These are phyloP conservation scores for Glaciozyma martinii DNA, from an alignment of 768 basidiomycete species.

Conservation along the genomic window DNA sequence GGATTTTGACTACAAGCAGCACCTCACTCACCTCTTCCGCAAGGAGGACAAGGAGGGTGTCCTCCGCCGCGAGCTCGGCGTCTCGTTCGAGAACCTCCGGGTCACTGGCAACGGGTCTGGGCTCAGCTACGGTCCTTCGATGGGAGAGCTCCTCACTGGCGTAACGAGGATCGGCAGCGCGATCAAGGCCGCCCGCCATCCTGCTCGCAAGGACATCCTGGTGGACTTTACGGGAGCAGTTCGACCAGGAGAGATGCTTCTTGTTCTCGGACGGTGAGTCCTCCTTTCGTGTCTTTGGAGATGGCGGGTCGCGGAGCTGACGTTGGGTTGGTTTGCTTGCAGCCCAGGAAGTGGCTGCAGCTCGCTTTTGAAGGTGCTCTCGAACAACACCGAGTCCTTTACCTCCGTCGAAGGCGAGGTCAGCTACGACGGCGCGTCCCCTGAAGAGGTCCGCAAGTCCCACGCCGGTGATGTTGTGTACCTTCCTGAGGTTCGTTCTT, in stretches of 20 bases:
- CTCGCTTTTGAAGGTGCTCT: slow-evolving; percentile 49
- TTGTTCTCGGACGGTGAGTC: slow-evolving; percentile 43
- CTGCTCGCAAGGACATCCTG: slow-evolving; percentile 42
- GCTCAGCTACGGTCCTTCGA: slow-evolving; percentile 5
- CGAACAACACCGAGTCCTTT: slow-evolving; percentile 41
- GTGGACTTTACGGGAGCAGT: slow-evolving; percentile 57
- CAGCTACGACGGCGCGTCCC: slow-evolving; percentile 45
- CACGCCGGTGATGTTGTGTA: slow-evolving; percentile 74
- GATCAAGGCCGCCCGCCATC: slow-evolving; percentile 16
- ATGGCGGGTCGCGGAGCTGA: slow-evolving; percentile 42
- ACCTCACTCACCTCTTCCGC: slow-evolving; percentile 20
- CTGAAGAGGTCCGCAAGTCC: slow-evolving; percentile 43
- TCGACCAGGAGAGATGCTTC: slow-evolving; percentile 68
- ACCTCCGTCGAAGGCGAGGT: slow-evolving; percentile 44
- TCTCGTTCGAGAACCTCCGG: slow-evolving; percentile 25
- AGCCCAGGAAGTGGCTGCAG: slow-evolving; percentile 37
- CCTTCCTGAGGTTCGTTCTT: slow-evolving; percentile 55
- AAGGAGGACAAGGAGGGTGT: slow-evolving; percentile 24
- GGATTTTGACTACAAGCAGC: slow-evolving; percentile 28
- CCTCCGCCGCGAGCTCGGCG: slow-evolving; percentile 2
- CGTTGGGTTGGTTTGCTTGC: not conserved
- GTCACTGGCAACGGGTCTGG: slow-evolving; percentile 20
- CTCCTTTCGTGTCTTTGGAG: slow-evolving; percentile 44
- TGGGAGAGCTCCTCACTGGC: slow-evolving; percentile 10
- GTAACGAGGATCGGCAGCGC: slow-evolving; percentile 14